Evolutionary conservation across 352 stramenopile species (phyloP).

Genomic region (Globisporangium heterothallicum): DNA sequence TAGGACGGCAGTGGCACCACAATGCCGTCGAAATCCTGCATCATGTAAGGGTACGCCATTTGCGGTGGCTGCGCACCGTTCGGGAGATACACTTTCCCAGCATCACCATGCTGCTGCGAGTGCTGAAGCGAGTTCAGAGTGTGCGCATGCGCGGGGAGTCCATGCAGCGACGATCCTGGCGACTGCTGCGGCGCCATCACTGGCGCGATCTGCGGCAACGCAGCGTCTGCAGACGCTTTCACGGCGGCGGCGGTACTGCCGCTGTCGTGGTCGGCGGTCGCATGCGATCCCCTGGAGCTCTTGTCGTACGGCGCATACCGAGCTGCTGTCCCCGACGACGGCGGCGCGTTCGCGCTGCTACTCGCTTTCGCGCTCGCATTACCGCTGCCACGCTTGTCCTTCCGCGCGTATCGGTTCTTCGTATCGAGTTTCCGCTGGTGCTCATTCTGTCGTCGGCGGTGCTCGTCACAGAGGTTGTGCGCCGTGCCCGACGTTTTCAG

Average conservation of each 20-base stretch:
- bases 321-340: slow-evolving; percentile 1
- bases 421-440: slow-evolving; percentile 85
- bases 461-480: slow-evolving; percentile 84
- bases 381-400: slow-evolving; percentile 31
- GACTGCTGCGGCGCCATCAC: slow-evolving; percentile 1
- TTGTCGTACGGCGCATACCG: slow-evolving; percentile 25
- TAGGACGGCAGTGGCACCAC: slow-evolving; percentile 75
- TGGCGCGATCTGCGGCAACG: slow-evolving; percentile 8
- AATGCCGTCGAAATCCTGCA: slow-evolving; percentile 79
- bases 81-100: slow-evolving; percentile 25
- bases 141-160: not conserved
- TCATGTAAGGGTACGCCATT: slow-evolving; percentile 39
- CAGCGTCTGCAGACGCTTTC: not conserved
- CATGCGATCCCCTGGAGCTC: not conserved
- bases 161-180: not conserved
- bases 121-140: not conserved
- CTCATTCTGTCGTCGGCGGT: slow-evolving; percentile 78
- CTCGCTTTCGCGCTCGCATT: not conserved
- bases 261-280: not conserved
- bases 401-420: slow-evolving; percentile 72
- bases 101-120: not conserved
- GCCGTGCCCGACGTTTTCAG: slow-evolving; percentile 77
- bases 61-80: slow-evolving; percentile 52
- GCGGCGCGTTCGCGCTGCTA: slow-evolving; percentile 1
- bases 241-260: not conserved